Conservation (phyloP, 2,329 filamentous ascomycete species). For the Ilyonectria mors-panacis region DNA sequence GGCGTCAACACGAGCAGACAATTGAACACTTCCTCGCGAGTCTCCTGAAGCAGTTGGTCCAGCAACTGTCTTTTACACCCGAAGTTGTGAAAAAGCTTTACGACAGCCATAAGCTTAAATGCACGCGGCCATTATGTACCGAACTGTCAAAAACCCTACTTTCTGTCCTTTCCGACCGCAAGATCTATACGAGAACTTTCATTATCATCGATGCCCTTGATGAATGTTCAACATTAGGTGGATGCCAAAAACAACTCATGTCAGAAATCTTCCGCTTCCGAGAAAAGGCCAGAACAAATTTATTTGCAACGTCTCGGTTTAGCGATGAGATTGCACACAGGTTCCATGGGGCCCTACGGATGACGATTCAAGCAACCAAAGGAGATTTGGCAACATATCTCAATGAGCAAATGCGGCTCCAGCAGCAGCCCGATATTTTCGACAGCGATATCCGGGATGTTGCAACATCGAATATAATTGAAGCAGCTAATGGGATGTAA, state of each 20-base stretch:
- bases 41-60: too few species aligned
- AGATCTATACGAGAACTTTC: slow-evolving; percentile 41
- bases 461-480: slow-evolving; percentile 1
- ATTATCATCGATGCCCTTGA: slow-evolving; percentile 59
- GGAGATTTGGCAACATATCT: slow-evolving; percentile 10
- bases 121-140: too few species aligned
- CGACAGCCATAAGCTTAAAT: too few species aligned
- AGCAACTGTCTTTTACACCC: too few species aligned
- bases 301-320: slow-evolving; percentile 3
- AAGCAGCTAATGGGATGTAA: slow-evolving; percentile 25
- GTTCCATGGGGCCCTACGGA: not conserved
- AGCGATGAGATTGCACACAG: not conserved
- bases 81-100: too few species aligned
- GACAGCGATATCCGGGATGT: slow-evolving; percentile 10
- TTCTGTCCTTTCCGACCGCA: slow-evolving; percentile 13
- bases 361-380: not conserved
- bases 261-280: not conserved
- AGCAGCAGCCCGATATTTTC: not conserved
- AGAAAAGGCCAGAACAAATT: not conserved
- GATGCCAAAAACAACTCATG: not conserved
- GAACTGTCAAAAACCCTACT: slow-evolving; percentile 53
- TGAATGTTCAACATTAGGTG: slow-evolving; percentile 47
- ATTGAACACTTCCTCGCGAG: too few species aligned
- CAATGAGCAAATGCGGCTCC: not conserved
- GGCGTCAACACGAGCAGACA: too few species aligned